These are phyloP conservation scores for Beta macrorhiza DNA, from an alignment of 179 eudicot species.

Conservation along the genomic window DNA sequence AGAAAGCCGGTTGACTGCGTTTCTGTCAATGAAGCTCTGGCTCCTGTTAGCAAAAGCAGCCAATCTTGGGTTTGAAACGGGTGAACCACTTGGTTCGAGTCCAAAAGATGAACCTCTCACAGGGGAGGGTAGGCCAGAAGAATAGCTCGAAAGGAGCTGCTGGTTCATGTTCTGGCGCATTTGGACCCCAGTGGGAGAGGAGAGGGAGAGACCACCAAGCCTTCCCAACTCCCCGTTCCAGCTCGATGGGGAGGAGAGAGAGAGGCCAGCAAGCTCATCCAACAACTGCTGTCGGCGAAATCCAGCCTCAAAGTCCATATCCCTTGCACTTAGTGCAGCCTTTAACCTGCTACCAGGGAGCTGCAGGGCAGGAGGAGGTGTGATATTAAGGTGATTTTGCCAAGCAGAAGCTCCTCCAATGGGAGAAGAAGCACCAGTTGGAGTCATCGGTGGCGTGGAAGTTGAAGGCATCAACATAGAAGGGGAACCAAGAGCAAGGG, in stretches of 20 bases:
- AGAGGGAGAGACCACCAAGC: constrained; percentile 45
- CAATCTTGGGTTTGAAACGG: constrained; percentile 51
- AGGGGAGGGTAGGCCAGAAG: constrained; percentile 54
- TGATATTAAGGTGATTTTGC: constrained; percentile 57
- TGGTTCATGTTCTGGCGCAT: constrained; percentile 57
- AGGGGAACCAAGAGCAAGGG: constrained; percentile 55
- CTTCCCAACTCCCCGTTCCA: constrained; percentile 44
- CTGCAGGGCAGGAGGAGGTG: constrained; percentile 64
- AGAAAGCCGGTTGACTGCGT: constrained; percentile 36
- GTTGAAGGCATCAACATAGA: constrained; percentile 51
- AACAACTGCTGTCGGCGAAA: constrained; percentile 55
- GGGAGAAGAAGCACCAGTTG: constrained; percentile 64
- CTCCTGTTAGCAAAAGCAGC: constrained; percentile 77
- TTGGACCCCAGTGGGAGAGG: constrained; percentile 58
- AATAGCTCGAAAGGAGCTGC: constrained; percentile 55
- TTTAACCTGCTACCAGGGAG: constrained; percentile 62
- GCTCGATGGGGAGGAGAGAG: constrained; percentile 59
- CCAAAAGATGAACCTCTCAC: constrained; percentile 57
- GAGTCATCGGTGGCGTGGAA: constrained; percentile 76
- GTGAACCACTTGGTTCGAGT: constrained; percentile 40
- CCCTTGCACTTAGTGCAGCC: constrained; percentile 52
- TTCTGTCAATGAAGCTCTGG: constrained; percentile 72
- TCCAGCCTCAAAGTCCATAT: constrained; percentile 52
- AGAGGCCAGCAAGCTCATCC: constrained; percentile 60
- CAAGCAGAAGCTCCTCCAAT: constrained; percentile 48